A percentile compares a stretch with the other conserved stretches of the same genome.
These are phyloP conservation scores for Prinsepia uniflora DNA, from an alignment of 306 rosid species.

Conservation along the genomic window DNA sequence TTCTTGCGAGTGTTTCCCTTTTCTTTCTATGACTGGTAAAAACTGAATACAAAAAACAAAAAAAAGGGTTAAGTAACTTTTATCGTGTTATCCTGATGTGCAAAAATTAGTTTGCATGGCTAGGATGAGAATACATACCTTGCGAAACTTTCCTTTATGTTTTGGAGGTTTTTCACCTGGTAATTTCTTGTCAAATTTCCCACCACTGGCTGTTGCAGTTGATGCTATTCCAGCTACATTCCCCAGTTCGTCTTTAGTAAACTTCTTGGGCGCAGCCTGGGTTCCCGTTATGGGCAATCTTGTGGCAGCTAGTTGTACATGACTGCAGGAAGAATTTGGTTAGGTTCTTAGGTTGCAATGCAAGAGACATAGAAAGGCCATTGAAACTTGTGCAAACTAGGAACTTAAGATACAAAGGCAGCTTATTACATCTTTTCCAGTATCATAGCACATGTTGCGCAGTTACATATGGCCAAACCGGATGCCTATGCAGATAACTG, in stretches of 20 bases:
- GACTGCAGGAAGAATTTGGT: constrained; percentile 47
- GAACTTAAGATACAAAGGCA: constrained; percentile 2
- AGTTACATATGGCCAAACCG: background rate
- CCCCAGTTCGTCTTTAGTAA: constrained; percentile 69
- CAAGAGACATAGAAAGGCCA: background rate
- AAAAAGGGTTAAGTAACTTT: constrained; percentile 14
- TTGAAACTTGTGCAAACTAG: background rate
- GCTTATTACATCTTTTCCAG: background rate
- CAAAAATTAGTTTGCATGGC: background rate
- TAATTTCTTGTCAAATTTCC: constrained; percentile 89
- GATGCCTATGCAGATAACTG: background rate
- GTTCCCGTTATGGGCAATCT: constrained; percentile 93
- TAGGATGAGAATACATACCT: constrained; percentile 45
- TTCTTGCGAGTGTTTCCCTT: constrained; percentile 57
- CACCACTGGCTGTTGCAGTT: constrained; percentile 92
- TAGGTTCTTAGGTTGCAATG: background rate
- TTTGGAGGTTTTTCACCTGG: constrained; percentile 73
- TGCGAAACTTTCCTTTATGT: constrained; percentile 79
- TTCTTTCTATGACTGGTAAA: constrained; percentile 78
- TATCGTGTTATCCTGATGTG: constrained; percentile 1
- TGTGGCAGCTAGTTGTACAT: constrained; percentile 84
- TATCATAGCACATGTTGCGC: background rate
- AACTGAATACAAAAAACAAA: constrained; percentile 44
- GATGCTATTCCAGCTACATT: constrained; percentile 84
- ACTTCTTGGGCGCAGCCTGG: constrained; percentile 63